phyloP scores from a whole-genome alignment of 2,329 filamentous ascomycete genomes.

The Clathrospora elynae region DNA sequence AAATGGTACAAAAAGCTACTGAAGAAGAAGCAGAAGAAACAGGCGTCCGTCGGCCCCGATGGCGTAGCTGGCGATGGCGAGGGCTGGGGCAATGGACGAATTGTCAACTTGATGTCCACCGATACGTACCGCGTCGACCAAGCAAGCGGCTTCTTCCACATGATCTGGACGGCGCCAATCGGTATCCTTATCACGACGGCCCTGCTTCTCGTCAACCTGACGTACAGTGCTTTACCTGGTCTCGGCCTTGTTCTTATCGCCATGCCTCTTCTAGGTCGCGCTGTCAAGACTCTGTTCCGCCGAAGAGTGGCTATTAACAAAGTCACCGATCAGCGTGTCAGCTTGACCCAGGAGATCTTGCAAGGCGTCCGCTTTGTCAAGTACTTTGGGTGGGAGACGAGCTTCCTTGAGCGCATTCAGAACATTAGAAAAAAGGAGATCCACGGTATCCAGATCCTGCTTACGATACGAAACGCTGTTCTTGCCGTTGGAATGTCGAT shows the following conservation, averaged over 20 bases:
- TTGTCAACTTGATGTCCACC: constrained; percentile 92
- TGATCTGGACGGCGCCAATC: constrained; percentile 86
- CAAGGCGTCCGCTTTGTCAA: constrained; percentile 94
- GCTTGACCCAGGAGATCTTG: constrained; percentile 88
- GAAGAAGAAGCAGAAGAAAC: constrained; percentile 47
- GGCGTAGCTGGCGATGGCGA: constrained; percentile 70
- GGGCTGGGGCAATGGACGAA: constrained; percentile 91
- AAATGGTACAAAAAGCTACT: constrained; percentile 57
- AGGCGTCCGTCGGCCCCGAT: constrained; percentile 51
- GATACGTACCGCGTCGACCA: constrained; percentile 93
- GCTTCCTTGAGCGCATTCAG: constrained; percentile 77
- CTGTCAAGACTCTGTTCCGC: constrained; percentile 76
- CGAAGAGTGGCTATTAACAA: constrained; percentile 85
- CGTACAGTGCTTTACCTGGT: constrained; percentile 86
- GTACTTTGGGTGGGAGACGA: constrained; percentile 92
- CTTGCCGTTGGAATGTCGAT: constrained; percentile 83
- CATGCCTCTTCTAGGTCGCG: constrained; percentile 75
- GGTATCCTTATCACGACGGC: constrained; percentile 77
- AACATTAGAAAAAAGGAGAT: constrained; percentile 79
- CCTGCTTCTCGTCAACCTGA: constrained; percentile 82
- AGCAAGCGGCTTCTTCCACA: constrained; percentile 85
- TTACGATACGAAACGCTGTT: constrained; percentile 84
- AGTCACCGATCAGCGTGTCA: constrained; percentile 89
- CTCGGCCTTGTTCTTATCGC: constrained; percentile 81
- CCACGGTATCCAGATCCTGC: constrained; percentile 77